Base-by-base conservation (phyloP, 768 basidiomycete genomes). In the Rhodotorula diobovata region DNA sequence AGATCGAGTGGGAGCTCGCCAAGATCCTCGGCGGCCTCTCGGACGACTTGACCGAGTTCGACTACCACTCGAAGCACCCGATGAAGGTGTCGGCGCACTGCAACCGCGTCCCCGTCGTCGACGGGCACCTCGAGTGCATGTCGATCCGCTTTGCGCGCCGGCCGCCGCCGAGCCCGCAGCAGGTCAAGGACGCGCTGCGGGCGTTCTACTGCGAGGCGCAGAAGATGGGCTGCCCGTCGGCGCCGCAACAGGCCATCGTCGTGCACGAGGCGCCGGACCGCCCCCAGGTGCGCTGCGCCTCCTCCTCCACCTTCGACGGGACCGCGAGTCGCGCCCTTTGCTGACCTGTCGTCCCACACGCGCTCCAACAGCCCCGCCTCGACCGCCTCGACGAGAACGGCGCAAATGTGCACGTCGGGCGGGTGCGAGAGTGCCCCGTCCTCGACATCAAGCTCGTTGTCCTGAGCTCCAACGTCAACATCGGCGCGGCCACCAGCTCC, bases 1-100 rank as follows among this genome's bases (percentile, higher is more conserved):
- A 98, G 80, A 93, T 98, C 74, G 95, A 99, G 80, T 99, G 96
- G 96, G 96, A 99, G 82, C 89, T 91, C 12, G 85, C 90, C 77
- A 99, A 98, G 83, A 99, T 99, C 77, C 87, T 99, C 32, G 95
- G 96, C 34, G 92, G 89, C 6, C 77, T 97, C 67, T 77, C 83
- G 6, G 82, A 85, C 35, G 83, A 84, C 60, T 73, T 79, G 11
- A 85, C 85, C 67, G 77, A 85, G 20, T 98, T 96, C 80, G 94
- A 96, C 79, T 88, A 91, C 86, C 93, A 93, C 81, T 82, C 87
- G 1, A 78, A 79, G n/a, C 83, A 87, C 51, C 91, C 93, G 0
- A 83, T 99, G n/a, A 87, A 88, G 66, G 86, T 99, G 53, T 93
- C 91, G 11, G 96, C 96, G 0, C 85, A 88, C 59, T 97, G 95